Base-by-base conservation (phyloP, 2,329 filamentous ascomycete species). In the Lithohypha guttulata region DNA sequence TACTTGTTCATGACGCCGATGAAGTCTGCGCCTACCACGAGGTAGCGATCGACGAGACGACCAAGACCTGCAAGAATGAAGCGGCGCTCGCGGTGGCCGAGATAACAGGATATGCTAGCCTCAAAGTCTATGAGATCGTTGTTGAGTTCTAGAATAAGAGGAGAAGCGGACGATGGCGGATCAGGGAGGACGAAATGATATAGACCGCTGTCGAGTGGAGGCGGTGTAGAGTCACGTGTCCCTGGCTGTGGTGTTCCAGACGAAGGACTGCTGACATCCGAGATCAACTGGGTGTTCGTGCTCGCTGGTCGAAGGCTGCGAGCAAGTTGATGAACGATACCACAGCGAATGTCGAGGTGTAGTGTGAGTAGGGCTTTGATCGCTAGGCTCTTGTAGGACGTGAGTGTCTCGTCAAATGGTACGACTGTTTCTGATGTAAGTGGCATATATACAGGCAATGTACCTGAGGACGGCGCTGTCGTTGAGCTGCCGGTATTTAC, bases 281-380 rank as follows among this genome's bases (percentile, higher is more conserved):
- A 8, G 3, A 10, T 6, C 11, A 17, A 17, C n/a, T 43, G 39
- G 26, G 44, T 34, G 13, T 45, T 33, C 6, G 18, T 25, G 17
- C n/a, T 23, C 62, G 73, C 55, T 63, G 70, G 48, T 66, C 77
- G 34, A 70, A 85, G 51, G 71, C 69, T 42, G 70, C 77, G 45
- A 65, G 72, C 58, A 27, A 98, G 71, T 47, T 87, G 85, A 56
- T 87, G 77, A 25, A 94, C 74, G 48, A 93, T 79, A 35, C 85
- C 84, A 55, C 82, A 85, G 32, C 91, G 80, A 34, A 93, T 76
- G 58, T 95, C 86, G 59, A 93, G 75, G 56, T 96, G 87, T 3
- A 98, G 66, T 0, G 85, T 93, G 18, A 93, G 69, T 2, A 96
- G 73, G 28, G 87, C 78, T 2, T 78, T 85, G 13, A 73, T 71